Conservation (phyloP, 2,329 filamentous ascomycete genomes). For the Diaporthe sp. region DNA sequence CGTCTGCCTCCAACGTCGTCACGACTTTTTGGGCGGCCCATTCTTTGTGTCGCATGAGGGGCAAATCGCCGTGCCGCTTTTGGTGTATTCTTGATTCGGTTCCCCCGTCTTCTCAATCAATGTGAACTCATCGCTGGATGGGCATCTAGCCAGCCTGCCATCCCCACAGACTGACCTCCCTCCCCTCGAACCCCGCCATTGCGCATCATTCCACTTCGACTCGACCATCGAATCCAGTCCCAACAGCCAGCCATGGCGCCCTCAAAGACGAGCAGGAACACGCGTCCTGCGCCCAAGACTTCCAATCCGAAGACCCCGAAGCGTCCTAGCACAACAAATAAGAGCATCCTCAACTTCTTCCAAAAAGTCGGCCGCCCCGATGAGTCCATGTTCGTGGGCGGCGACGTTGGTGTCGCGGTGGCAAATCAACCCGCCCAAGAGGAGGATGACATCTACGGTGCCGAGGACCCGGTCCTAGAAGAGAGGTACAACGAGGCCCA, state of each 20-base stretch:
- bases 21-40: slow-evolving; percentile 27
- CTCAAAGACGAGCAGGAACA: slow-evolving; percentile 29
- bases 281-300: slow-evolving; percentile 18
- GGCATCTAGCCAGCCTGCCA: neutral
- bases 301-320: slow-evolving; percentile 51
- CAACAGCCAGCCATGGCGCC: slow-evolving; percentile 34
- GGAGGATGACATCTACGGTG: slow-evolving; percentile 45
- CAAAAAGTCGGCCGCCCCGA: slow-evolving; percentile 76
- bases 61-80: neutral
- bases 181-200: slow-evolving; percentile 5
- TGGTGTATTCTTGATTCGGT: neutral
- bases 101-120: neutral
- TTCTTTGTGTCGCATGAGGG: slow-evolving; percentile 5
- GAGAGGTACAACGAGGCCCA: slow-evolving; percentile 57
- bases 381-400: slow-evolving; percentile 67
- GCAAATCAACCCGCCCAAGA: slow-evolving; percentile 37
- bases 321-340: slow-evolving; percentile 59
- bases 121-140: neutral
- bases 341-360: slow-evolving; percentile 82
- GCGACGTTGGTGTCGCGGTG: slow-evolving; percentile 44
- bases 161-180: neutral
- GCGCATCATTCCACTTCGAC: neutral
- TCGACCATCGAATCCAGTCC: neutral
- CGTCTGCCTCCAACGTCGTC: slow-evolving; percentile 35
- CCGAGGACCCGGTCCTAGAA: slow-evolving; percentile 36